Conservation (phyloP, 108 stramenopile species). For the Skeletonema tropicum region DNA sequence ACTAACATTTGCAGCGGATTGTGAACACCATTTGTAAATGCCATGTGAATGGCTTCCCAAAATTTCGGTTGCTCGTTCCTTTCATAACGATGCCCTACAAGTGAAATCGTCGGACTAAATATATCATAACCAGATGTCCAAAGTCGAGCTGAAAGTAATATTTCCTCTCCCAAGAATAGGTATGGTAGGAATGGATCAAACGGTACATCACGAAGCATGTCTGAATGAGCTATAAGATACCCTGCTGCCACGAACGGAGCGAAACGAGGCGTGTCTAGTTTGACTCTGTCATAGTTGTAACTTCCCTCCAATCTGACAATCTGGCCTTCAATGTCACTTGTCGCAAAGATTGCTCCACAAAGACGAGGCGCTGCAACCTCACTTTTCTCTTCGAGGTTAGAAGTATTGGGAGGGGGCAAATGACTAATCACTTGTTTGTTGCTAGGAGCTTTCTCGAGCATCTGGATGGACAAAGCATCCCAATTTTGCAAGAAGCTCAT, state of each 20-base stretch:
- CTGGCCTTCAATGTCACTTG: constrained; percentile 84
- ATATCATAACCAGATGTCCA: constrained; percentile 98
- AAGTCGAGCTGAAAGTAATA: constrained; percentile 85
- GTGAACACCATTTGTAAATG: constrained; percentile 67
- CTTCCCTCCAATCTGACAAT: constrained; percentile 86
- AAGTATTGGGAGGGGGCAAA: constrained; percentile 82
- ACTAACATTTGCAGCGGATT: constrained; percentile 82
- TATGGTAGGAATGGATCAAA: constrained; percentile 98
- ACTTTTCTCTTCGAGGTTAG: constrained; percentile 55
- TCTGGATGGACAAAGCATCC: constrained; percentile 84
- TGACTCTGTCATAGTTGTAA: constrained; percentile 61
- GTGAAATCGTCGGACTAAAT: constrained; percentile 88
- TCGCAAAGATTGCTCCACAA: constrained; percentile 88
- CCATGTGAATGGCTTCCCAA: constrained; percentile 94
- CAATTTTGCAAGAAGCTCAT: constrained; percentile 86
- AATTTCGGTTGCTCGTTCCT: constrained; percentile 93
- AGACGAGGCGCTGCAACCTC: constrained; percentile 63
- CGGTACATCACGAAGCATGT: constrained; percentile 76
- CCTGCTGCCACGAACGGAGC: constrained; percentile 86
- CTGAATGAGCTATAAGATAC: constrained; percentile 71
- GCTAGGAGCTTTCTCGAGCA: constrained; percentile 79
- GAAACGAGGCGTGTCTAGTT: constrained; percentile 73
- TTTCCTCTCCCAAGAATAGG: constrained; percentile 99
- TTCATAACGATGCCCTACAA: constrained; percentile 91
- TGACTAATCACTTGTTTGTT: constrained; percentile 89